These are phyloP conservation scores for Volvariella surrecta DNA, from an alignment of 1,284 basidiomycete species.

Conservation along the genomic window DNA sequence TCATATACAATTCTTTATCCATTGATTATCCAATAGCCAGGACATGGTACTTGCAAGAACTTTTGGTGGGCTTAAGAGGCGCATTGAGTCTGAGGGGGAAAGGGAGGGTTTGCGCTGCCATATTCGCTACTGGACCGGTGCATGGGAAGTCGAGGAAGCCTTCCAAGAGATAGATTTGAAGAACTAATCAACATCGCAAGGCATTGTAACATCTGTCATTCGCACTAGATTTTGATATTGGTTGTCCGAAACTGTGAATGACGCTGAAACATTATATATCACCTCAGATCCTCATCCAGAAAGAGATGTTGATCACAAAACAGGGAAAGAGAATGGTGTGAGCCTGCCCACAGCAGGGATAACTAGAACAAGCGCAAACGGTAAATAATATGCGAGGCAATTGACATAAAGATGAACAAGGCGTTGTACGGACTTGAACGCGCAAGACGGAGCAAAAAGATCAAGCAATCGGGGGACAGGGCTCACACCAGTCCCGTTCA, in stretches of 20 bases:
- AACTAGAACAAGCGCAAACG: slow-evolving; percentile 4
- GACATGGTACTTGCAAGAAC: slow-evolving; percentile 74
- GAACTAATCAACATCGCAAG: not conserved
- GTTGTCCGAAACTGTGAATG: no score
- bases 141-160: slow-evolving; percentile 90
- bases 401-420: no score
- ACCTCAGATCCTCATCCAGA: no score
- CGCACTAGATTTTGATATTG: no score
- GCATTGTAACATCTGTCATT: no score
- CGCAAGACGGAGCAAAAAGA: no score
- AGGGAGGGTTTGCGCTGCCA: slow-evolving; percentile 57
- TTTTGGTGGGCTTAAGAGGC: slow-evolving; percentile 66
- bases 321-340: slow-evolving; percentile 1
- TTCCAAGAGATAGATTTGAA: slow-evolving; percentile 37
- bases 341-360: slow-evolving; percentile 1
- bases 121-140: slow-evolving; percentile 82
- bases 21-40: slow-evolving; percentile 35
- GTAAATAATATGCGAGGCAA: no score
- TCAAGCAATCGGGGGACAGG: no score
- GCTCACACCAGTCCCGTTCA: slow-evolving; percentile 23
- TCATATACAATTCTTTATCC: not conserved
- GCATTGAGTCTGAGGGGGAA: slow-evolving; percentile 65
- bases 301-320: not conserved
- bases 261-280: no score
- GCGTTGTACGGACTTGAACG: no score